Evolutionary conservation across 495 filamentous ascomycete genomes (phyloP).

Genomic region (Barbatosphaeria neglecta): DNA sequence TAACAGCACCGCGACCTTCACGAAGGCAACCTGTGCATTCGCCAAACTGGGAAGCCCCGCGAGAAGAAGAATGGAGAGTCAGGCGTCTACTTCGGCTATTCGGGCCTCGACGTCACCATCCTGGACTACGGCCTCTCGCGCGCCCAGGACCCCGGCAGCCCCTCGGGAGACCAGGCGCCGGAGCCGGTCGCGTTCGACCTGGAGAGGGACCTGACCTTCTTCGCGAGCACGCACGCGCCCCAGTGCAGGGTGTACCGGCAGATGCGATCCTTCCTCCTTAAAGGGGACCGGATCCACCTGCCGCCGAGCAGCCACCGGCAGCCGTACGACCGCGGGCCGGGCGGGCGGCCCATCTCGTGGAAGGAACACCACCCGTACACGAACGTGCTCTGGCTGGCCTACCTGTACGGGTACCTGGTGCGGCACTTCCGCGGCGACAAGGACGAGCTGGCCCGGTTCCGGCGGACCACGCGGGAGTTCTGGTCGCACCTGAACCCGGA

Average conservation of each 20-base stretch:
- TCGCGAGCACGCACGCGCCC: conserved; percentile 34
- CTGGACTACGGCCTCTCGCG: conserved; percentile 87
- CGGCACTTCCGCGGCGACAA: conserved; percentile 20
- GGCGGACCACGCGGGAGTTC: conserved; percentile 27
- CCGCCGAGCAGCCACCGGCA: conserved; percentile 21
- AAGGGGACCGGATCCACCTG: conserved; percentile 17
- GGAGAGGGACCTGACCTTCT: conserved; percentile 39
- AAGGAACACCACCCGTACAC: conserved; percentile 31
- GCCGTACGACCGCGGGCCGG: conserved; percentile 19
- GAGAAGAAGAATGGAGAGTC: conserved; percentile 20
- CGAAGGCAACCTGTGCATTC: conserved; percentile 75
- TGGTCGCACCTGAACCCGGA: conserved; percentile 28
- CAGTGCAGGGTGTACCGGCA: conserved; percentile 36
- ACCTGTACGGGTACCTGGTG: conserved; percentile 33
- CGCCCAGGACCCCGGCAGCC: conserved; percentile 28
- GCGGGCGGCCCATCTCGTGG: conserved; percentile 28
- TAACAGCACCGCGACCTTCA: conserved; percentile 75
- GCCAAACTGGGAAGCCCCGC: conserved; percentile 26
- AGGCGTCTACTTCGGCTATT: conserved; percentile 48
- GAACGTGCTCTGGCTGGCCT: conserved; percentile 43
- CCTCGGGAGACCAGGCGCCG: conserved; percentile 1
- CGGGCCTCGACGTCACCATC: conserved; percentile 64
- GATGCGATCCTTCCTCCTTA: conserved; percentile 39
- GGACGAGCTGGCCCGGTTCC: conserved; percentile 23
- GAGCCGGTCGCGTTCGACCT: conserved; percentile 34